These are phyloP conservation scores for Yamadazyma diddensiae DNA, from an alignment of 1,139 yeast species.

Conservation along the genomic window DNA sequence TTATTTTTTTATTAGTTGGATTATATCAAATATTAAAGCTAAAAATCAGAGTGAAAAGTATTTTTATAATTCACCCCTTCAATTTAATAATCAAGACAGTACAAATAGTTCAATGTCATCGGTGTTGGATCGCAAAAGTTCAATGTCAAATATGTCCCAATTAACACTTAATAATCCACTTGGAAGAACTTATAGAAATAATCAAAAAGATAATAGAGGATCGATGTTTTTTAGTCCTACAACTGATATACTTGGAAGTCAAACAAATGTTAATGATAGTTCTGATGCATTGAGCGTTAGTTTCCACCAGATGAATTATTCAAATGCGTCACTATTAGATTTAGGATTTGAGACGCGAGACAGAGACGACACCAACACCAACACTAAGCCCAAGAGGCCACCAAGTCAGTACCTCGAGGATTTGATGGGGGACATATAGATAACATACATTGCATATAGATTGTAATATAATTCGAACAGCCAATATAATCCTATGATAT, in stretches of 20 bases:
- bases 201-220: slow-evolving; percentile 19
- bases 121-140: slow-evolving; percentile 13
- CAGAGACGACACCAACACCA: background rate
- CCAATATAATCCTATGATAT: too few species aligned
- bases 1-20: slow-evolving; percentile 23
- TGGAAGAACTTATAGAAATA: slow-evolving; percentile 25
- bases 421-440: slow-evolving; percentile 12
- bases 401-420: slow-evolving; percentile 34
- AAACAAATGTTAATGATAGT: background rate
- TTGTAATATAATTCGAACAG: too few species aligned
- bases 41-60: slow-evolving; percentile 37
- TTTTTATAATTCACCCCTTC: slow-evolving; percentile 17
- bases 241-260: slow-evolving; percentile 8
- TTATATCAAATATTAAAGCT: slow-evolving; percentile 28
- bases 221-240: slow-evolving; percentile 39
- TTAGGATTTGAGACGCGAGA: slow-evolving; percentile 1
- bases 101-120: slow-evolving; percentile 26
- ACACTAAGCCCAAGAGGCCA: slow-evolving; percentile 19
- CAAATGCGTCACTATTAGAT: slow-evolving; percentile 7
- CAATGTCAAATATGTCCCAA: slow-evolving; percentile 13
- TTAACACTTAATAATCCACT: slow-evolving; percentile 15
- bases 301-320: slow-evolving; percentile 4
- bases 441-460: too few species aligned
- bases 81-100: slow-evolving; percentile 3
- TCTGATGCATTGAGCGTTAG: slow-evolving; percentile 4